Conservation (phyloP, 2,329 filamentous ascomycete genomes). For the Penicillium corylophilum region DNA sequence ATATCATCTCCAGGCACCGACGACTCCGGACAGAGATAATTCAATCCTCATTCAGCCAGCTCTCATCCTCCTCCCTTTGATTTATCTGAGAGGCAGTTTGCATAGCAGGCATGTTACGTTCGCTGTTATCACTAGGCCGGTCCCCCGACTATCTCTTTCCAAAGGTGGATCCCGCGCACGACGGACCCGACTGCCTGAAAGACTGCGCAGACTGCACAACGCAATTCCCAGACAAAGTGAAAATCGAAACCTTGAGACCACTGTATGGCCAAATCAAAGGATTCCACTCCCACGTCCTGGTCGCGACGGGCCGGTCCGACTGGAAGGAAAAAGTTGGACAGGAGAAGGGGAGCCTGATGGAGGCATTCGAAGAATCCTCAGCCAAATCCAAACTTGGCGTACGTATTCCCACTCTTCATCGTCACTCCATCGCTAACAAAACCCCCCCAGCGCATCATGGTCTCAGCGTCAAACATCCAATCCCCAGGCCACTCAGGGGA, state of each 20-base stretch:
- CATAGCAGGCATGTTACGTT: slow-evolving; percentile 26
- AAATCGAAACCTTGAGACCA: slow-evolving; percentile 30
- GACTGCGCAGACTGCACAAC: slow-evolving; percentile 41
- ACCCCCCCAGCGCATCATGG: slow-evolving; percentile 33
- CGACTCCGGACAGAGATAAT: not conserved
- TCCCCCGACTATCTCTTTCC: slow-evolving; percentile 36
- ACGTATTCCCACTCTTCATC: slow-evolving; percentile 16
- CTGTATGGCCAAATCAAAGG: slow-evolving; percentile 40
- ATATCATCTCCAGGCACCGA: slow-evolving; percentile 9
- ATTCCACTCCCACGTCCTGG: slow-evolving; percentile 36
- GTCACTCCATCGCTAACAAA: not conserved
- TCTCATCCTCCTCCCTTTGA: not conserved
- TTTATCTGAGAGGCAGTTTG: not conserved
- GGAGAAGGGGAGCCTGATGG: slow-evolving; percentile 53
- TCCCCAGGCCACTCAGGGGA: slow-evolving; percentile 14
- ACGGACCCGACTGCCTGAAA: slow-evolving; percentile 36
- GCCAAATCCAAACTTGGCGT: slow-evolving; percentile 67
- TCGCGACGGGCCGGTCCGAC: slow-evolving; percentile 40
- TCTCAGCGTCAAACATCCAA: slow-evolving; percentile 38
- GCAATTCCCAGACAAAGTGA: slow-evolving; percentile 36
- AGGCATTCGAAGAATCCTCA: slow-evolving; percentile 45
- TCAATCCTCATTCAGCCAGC: not conserved
- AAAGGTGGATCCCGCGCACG: slow-evolving; percentile 32
- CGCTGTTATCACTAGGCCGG: slow-evolving; percentile 31
- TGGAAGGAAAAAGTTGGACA: slow-evolving; percentile 38